These are phyloP conservation scores for Lasiosphaeria hispida DNA, from an alignment of 495 filamentous ascomycete species.

Conservation along the genomic window DNA sequence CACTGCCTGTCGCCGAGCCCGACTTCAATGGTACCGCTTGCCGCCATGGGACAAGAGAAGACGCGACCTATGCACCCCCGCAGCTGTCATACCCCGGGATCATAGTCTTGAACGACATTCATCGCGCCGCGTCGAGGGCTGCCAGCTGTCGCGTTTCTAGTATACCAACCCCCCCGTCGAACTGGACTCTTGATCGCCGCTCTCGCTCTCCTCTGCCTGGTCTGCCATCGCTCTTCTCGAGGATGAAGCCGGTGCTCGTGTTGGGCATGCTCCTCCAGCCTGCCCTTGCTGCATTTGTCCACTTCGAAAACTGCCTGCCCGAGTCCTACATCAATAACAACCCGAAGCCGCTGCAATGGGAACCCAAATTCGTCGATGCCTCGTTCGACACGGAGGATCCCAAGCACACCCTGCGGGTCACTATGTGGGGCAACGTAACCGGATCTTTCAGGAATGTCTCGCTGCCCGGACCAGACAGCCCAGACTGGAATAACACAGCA, in stretches of 20 bases:
- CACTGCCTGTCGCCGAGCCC: background rate
- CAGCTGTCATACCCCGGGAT: background rate
- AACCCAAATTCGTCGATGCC: constrained; percentile 69
- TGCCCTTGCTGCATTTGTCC: constrained; percentile 58
- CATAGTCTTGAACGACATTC: background rate
- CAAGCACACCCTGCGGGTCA: constrained; percentile 70
- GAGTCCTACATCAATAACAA: constrained; percentile 50
- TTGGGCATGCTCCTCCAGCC: constrained; percentile 27
- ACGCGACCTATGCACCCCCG: background rate
- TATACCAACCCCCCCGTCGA: background rate
- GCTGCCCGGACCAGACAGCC: constrained; percentile 55
- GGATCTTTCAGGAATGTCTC: constrained; percentile 49
- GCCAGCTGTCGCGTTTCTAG: background rate
- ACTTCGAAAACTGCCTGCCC: constrained; percentile 81
- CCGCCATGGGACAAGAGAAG: background rate
- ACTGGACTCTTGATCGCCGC: background rate
- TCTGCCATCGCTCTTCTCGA: background rate
- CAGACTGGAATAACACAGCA: constrained; percentile 54
- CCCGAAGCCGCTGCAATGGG: constrained; percentile 68
- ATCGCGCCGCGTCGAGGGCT: background rate
- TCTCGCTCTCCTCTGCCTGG: background rate
- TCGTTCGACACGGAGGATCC: constrained; percentile 61
- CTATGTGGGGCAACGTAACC: constrained; percentile 86
- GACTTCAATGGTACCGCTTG: background rate
- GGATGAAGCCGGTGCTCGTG: constrained; percentile 20